Evolutionary conservation across 495 filamentous ascomycete genomes (phyloP).

Genomic region (Aspergillus ostianus): DNA sequence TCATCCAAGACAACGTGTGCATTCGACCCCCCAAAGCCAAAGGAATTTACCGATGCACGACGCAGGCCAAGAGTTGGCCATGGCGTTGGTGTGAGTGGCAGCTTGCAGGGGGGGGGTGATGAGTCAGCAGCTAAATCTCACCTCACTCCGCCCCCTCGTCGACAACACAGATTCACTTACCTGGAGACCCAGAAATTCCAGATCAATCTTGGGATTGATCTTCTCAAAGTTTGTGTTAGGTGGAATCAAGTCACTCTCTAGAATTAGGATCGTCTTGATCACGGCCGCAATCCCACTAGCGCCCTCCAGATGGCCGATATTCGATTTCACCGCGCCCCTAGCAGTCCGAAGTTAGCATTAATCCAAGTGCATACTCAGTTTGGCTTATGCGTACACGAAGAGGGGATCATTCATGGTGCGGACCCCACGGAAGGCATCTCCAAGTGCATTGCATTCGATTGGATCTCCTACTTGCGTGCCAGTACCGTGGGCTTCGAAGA

Average conservation of each 20-base stretch:
- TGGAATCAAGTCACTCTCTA: constrained; percentile 50
- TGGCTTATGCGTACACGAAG: background rate
- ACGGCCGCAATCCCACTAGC: constrained; percentile 57
- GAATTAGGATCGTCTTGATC: constrained; percentile 58
- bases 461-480: constrained; percentile 44
- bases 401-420: constrained; percentile 29
- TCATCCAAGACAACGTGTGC: constrained; percentile 54
- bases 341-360: constrained; percentile 17
- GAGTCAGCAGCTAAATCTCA: constrained; percentile 5
- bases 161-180: constrained; percentile 33
- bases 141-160: constrained; percentile 24
- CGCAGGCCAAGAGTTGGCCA: constrained; percentile 23
- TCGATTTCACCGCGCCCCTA: constrained; percentile 38
- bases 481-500: constrained; percentile 44
- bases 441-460: constrained; percentile 29
- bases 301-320: constrained; percentile 56
- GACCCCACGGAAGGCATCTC: constrained; percentile 42
- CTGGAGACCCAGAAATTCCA: constrained; percentile 21
- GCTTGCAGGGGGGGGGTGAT: background rate
- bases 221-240: constrained; percentile 38
- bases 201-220: constrained; percentile 31
- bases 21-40: constrained; percentile 65
- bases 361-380: background rate
- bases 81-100: constrained; percentile 9
- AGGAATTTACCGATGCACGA: constrained; percentile 57